Conservation (phyloP, 352 stramenopile genomes). For the Phytophthora aleatoria region DNA sequence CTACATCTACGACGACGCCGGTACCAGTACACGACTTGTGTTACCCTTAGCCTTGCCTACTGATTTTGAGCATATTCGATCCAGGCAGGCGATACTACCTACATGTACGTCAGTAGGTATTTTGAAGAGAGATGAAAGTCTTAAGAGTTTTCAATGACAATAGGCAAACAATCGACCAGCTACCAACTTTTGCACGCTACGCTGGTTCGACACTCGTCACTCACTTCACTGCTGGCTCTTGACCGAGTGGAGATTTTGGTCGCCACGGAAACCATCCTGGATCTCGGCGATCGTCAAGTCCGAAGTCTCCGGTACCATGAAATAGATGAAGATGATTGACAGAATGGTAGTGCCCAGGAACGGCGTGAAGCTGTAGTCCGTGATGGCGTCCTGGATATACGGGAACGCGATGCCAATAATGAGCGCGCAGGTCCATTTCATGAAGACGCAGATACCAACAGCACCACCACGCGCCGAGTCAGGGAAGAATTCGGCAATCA, state of each 20-base stretch:
- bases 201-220: background rate
- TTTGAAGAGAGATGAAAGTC: too few relatives aligned
- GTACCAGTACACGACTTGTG: too few relatives aligned
- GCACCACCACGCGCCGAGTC: constrained; percentile 50
- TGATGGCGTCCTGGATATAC: constrained; percentile 52
- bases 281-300: constrained; percentile 70
- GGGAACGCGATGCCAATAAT: constrained; percentile 57
- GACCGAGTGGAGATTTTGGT: constrained; percentile 21
- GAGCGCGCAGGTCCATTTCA: constrained; percentile 59
- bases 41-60: too few relatives aligned
- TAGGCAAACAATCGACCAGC: background rate
- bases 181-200: background rate
- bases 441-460: constrained; percentile 44
- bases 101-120: too few relatives aligned
- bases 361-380: constrained; percentile 52
- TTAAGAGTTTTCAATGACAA: background rate
- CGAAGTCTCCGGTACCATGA: constrained; percentile 66
- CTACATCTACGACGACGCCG: too few relatives aligned
- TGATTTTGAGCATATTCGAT: too few relatives aligned
- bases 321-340: constrained; percentile 45
- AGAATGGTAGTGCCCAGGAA: constrained; percentile 49
- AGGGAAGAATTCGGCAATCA: constrained; percentile 58
- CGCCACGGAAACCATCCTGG: constrained; percentile 45
- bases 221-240: constrained; percentile 24
- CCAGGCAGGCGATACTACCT: too few relatives aligned